phyloP scores from a whole-genome alignment of 2,329 filamentous ascomycete genomes.

The Fusarium decemcellulare region DNA sequence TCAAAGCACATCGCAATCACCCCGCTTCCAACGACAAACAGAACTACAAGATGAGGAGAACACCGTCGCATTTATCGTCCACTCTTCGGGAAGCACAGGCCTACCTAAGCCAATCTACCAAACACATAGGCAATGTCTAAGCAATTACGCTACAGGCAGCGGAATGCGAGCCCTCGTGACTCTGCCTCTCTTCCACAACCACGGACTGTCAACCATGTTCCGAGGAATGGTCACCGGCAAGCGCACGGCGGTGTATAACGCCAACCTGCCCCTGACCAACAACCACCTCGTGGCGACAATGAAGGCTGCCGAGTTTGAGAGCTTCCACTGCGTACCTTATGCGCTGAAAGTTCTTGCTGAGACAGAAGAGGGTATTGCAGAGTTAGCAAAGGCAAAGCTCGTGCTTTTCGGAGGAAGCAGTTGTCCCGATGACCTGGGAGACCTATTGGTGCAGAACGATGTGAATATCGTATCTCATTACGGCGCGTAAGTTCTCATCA shows the following conservation, averaged over 20 bases:
- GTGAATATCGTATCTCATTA: constrained; percentile 70
- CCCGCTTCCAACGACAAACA: constrained; percentile 25
- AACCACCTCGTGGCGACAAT: constrained; percentile 61
- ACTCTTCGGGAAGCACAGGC: constrained; percentile 67
- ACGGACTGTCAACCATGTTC: constrained; percentile 69
- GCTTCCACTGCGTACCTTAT: constrained; percentile 74
- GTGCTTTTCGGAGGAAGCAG: constrained; percentile 70
- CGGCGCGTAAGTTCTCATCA: constrained; percentile 60
- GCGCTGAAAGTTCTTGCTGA: constrained; percentile 74
- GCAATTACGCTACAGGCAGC: constrained; percentile 59
- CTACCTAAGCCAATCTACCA: constrained; percentile 74
- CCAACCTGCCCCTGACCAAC: constrained; percentile 67
- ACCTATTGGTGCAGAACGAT: constrained; percentile 64
- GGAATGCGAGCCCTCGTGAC: constrained; percentile 65
- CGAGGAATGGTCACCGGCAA: constrained; percentile 65
- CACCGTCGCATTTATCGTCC: constrained; percentile 46
- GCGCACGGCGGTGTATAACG: constrained; percentile 67
- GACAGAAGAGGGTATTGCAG: constrained; percentile 64
- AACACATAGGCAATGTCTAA: constrained; percentile 64
- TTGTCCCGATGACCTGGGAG: constrained; percentile 71
- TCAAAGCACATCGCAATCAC: constrained; percentile 33
- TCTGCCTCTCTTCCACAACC: constrained; percentile 71
- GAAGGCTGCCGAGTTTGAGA: constrained; percentile 55
- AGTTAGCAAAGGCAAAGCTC: constrained; percentile 61
- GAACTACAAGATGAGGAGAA: constrained; percentile 19